Base-by-base conservation (phyloP, 768 basidiomycete genomes). In the Mycena belliarum region DNA sequence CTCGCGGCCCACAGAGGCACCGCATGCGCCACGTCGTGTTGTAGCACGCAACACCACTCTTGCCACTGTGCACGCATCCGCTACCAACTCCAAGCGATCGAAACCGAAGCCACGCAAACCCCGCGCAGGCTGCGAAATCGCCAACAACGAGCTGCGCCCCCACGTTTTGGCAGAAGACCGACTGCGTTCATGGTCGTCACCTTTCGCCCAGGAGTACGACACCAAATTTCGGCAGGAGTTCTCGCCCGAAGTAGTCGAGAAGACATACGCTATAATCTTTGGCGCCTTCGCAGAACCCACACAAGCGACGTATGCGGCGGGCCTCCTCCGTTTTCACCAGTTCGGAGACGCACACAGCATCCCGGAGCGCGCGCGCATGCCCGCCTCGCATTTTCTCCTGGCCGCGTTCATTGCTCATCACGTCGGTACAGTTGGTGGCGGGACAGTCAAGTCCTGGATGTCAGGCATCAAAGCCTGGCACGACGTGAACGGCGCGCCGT, bases 271-370 rank as follows among this genome's bases (percentile, higher is more conserved):
- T 16, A 33, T 54, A 12, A 49, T 70, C 10, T 47, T 49, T 20
- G 42, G 38, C 3, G 58, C 67, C 1, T 64, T 68, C 21, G 68
- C 68, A n/a, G 49, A 55, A 6, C 52, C n/a, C 77, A 79, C 55
- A 73, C 66, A 14, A 11, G n/a, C 38, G n/a, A 40, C n/a, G 6
- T 40, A 40, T 20, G 38, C n/a, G n/a, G 71, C 74, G 1, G 73
- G 76, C 12, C 55, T 74, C 1, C 66, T 73, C 0, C 59, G 67
- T 0, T 79, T 74, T 66, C 69, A 64, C 0, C 71, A 78, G 51
- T 79, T 73, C 54, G 77, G 76, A 38, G 69, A 80, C 54, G 41
- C 44, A 5, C 29, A 60, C 1, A 6, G 42, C 7, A 69, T 79
- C 6, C 44, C 69, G 0, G 72, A 78, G 51, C 49, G 21, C 9